These are phyloP conservation scores for Alloteropsis semialata DNA, from an alignment of 176 grass and related monocot genomes.

Conservation along the genomic window DNA sequence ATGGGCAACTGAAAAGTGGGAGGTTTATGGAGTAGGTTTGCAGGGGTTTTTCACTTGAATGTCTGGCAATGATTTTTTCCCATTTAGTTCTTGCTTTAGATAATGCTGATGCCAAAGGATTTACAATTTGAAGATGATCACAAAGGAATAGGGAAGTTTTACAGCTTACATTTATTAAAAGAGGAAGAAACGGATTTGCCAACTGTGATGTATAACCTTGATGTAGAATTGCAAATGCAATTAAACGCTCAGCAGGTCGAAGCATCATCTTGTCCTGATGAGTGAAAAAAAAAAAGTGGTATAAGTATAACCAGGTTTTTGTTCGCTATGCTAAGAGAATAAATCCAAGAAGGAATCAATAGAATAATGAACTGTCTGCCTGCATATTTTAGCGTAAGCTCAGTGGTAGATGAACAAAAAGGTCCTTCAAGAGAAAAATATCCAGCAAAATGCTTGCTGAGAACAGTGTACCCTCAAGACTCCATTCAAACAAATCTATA, in stretches of 20 bases:
- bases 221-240: slow-evolving; percentile 84
- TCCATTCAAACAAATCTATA: not conserved
- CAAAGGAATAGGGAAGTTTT: slow-evolving; percentile 5
- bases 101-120: slow-evolving; percentile 6
- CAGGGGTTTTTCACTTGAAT: not conserved
- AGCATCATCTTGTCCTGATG: slow-evolving; percentile 83
- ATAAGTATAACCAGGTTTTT: not conserved
- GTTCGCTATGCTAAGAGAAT: slow-evolving; percentile 9
- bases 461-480: no score
- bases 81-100: not conserved
- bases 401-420: slow-evolving; percentile 10
- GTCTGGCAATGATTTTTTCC: not conserved
- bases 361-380: not conserved
- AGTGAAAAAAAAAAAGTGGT: not conserved
- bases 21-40: not conserved
- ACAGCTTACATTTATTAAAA: slow-evolving; percentile 79
- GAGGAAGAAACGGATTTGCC: slow-evolving; percentile 72
- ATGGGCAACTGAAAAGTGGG: not conserved
- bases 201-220: slow-evolving; percentile 63
- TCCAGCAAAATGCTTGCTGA: not conserved
- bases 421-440: not conserved
- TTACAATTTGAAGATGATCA: slow-evolving; percentile 24
- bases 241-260: slow-evolving; percentile 72
- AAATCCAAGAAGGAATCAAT: slow-evolving; percentile 1
- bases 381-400: not conserved